Conservation (phyloP, 805 yeast genomes). For the Candida yuanshanica region DNA sequence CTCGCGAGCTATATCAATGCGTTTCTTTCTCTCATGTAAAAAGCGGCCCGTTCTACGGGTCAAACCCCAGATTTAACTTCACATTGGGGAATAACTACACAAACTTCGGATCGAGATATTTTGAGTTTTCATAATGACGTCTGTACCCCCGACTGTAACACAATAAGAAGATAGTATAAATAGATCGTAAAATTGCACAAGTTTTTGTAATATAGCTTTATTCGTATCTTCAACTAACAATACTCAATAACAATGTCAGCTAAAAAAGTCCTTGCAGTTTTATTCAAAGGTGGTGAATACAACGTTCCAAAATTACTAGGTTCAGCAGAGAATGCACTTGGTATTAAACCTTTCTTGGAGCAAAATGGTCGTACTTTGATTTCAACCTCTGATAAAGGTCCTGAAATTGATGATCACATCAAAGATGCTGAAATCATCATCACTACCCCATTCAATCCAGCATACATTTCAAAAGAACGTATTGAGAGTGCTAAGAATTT, state of each 20-base stretch:
- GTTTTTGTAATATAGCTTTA: background rate
- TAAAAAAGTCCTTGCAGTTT: constrained; percentile 23
- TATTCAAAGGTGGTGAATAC: constrained; percentile 27
- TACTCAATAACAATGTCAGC: background rate
- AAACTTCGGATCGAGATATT: constrained; percentile 1
- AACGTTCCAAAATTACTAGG: constrained; percentile 50
- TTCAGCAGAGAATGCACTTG: constrained; percentile 69
- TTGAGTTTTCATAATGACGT: background rate
- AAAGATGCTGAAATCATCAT: constrained; percentile 71
- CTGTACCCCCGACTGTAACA: background rate
- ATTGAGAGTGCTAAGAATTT: constrained; percentile 65
- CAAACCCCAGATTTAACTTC: background rate
- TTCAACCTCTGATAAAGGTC: constrained; percentile 65
- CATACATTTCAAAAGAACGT: constrained; percentile 62
- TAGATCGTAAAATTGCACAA: background rate
- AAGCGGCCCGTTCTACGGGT: too few species aligned
- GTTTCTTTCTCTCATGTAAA: too few species aligned
- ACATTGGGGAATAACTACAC: background rate
- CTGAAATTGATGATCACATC: constrained; percentile 58
- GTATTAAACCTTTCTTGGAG: constrained; percentile 60
- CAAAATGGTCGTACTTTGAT: constrained; percentile 60
- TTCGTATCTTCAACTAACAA: background rate
- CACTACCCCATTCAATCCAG: constrained; percentile 83
- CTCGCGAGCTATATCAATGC: too few species aligned
- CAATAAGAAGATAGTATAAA: background rate